Base-by-base conservation (phyloP, 345 rosid species). In the thale cress (Arabidopsis thaliana) region DNA sequence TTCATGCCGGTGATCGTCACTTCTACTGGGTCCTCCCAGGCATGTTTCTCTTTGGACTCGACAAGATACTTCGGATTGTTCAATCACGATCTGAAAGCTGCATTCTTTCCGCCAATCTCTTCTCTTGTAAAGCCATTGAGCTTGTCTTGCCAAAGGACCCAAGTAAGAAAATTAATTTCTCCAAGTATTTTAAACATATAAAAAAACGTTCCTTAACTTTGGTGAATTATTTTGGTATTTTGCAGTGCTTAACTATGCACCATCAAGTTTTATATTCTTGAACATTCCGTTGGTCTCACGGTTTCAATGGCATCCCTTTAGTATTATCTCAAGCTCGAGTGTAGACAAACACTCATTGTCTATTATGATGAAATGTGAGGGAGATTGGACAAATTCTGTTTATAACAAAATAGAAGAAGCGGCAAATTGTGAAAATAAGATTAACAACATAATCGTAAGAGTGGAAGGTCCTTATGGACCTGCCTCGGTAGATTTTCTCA, bases 391-490 rank as follows among this genome's bases (percentile, higher is more conserved):
- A 71, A 68, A 72, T 37, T 78, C 86, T 77, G 80, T 93, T 65
- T 82, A 87, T 32, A 78, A 83, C 49, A 81, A 69, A 82, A 67
- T 91, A 61, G 82, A 78, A 51, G 81, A 74, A 46, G 59, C 78
- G 44, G 76, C 84, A 65, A 56, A 81, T 58, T 63, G 76, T 36
- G 75, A 80, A 9, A 41, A 56, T n/a, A 44, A 65, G 55, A 76
- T 77, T 76, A 78, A 59, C 56, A 81, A 81, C 83, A 73, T 87
- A 32, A 79, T 79, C 14, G n/a, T 82, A 25, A 78, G 86, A 59
- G 78, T 87, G 16, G 97, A 93, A 85, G 98, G 98, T 63, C 97
- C 97, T 59, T 90, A 93, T 78, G 98, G 97, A 74, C 95, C 95
- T 63, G 48, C 87, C 62, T 76, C 92, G 1, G 65, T 83, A 53